Conservation (phyloP, 163 green algal genomes). For the Chlamydomonas reinhardtii region DNA sequence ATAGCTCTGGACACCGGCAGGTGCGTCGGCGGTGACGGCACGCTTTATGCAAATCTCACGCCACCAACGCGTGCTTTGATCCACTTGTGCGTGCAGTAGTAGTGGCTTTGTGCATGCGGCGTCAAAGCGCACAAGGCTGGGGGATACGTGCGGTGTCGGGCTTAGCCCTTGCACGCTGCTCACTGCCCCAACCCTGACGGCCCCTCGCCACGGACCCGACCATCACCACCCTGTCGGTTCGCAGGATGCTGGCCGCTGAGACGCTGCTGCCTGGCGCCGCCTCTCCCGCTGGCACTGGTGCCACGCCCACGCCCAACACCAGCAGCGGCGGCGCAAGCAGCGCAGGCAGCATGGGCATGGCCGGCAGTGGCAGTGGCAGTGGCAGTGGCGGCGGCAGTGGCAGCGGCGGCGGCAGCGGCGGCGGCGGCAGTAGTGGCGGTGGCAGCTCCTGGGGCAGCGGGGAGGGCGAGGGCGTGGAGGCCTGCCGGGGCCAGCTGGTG, state of each 20-base stretch:
- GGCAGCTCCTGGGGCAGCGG: not conserved
- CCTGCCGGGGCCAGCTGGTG: constrained; percentile 29
- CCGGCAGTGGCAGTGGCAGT: not conserved
- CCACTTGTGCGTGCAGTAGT: no score
- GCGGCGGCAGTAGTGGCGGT: not conserved
- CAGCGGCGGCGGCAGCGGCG: not conserved
- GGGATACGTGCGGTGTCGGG: no score
- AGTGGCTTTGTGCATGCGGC: no score
- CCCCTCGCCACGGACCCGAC: no score
- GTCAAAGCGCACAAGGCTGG: no score
- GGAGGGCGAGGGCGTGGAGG: not conserved
- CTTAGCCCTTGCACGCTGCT: no score
- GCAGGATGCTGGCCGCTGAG: constrained; percentile 19
- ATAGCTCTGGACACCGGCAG: constrained; percentile 38
- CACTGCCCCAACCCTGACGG: no score
- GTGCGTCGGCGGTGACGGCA: not conserved
- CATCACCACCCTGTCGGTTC: no score
- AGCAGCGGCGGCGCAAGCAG: no score
- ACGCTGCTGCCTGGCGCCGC: not conserved
- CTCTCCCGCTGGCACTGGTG: not conserved
- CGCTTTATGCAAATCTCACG: no score
- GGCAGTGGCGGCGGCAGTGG: not conserved
- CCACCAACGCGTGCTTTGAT: no score
- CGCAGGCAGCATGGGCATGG: not conserved
- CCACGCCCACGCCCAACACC: not conserved